phyloP scores from a whole-genome alignment of 176 grass and related monocot species.

The Poa pratensis region DNA sequence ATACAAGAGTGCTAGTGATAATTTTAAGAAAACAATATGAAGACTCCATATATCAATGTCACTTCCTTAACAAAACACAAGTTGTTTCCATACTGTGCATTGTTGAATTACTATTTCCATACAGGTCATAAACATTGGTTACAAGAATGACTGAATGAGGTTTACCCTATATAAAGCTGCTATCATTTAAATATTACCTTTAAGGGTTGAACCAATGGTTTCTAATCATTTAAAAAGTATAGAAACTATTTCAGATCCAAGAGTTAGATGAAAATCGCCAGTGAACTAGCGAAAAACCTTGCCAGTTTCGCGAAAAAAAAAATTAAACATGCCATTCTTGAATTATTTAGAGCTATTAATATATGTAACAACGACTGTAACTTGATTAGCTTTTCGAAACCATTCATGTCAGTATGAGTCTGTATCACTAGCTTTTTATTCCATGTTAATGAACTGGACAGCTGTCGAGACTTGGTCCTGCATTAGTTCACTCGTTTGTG shows the following conservation, averaged over 20 bases:
- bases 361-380: neutral
- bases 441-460: constrained; percentile 1
- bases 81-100: neutral
- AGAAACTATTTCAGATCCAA: constrained; percentile 9
- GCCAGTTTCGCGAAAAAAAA: neutral
- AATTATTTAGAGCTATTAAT: constrained; percentile 2
- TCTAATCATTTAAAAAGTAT: neutral
- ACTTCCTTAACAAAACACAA: constrained; percentile 14
- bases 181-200: constrained; percentile 29
- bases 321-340: neutral
- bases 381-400: constrained; percentile 2
- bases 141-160: neutral
- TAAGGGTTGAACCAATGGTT: neutral
- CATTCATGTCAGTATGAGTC: constrained; percentile 23
- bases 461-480: neutral
- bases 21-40: neutral
- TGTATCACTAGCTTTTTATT: constrained; percentile 2
- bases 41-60: neutral
- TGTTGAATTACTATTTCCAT: neutral
- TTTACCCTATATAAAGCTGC: neutral
- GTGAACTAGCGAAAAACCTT: neutral
- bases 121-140: neutral
- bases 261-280: neutral
- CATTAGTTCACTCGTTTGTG: neutral
- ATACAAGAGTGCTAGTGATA: neutral